Base-by-base conservation (phyloP, 176 grass and related monocot genomes). In the Rhynchospora tenuis region DNA sequence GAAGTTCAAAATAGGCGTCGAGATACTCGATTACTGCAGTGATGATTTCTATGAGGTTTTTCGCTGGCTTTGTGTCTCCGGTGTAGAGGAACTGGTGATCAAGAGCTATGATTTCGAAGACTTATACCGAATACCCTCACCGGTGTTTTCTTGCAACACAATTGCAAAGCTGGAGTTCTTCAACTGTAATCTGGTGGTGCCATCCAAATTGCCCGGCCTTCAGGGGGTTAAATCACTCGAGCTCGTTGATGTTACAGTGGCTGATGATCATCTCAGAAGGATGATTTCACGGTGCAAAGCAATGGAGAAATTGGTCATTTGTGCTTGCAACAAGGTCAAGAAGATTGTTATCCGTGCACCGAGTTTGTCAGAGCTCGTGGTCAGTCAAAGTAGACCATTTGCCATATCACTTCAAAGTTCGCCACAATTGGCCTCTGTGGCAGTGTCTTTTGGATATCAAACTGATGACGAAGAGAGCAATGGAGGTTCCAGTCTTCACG, bases 161-260 rank as follows among this genome's bases (percentile, higher is more conserved):
- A 74, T 85, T 78, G 61, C 62, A n/a, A 71, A 55, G 51, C 52
- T 88, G 22, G 82, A 88, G 22, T 43, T 88, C 82, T 72, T 22
- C 73, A 47, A 24, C 1, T 84, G 73, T 20, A 45, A 23, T 31
- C 15, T 88, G 13, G 55, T 7, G 5, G 20, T 72, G 82, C 86
- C 73, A 1, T 42, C 1, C 0, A 80, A 11, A 48, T 7, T 80
- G n/a, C n/a, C 11, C 0, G 86, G 48, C 3, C 52, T 88, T 56
- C 51, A 33, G 42, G 20, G 17, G 12, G 10, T 88, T 26, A 74
- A 78, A 9, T 61, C 63, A 20, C 61, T 84, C n/a, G 26, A 20
- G 51, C 81, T 88, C 10, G 28, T 23, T 0, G 47, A 19, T 9
- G 62, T 84, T 20, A 67, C 9, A n/a, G 51, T 59, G 0, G 51